Evolutionary conservation across 495 filamentous ascomycete species (phyloP).

Genomic region (Pyronema omphalodes): DNA sequence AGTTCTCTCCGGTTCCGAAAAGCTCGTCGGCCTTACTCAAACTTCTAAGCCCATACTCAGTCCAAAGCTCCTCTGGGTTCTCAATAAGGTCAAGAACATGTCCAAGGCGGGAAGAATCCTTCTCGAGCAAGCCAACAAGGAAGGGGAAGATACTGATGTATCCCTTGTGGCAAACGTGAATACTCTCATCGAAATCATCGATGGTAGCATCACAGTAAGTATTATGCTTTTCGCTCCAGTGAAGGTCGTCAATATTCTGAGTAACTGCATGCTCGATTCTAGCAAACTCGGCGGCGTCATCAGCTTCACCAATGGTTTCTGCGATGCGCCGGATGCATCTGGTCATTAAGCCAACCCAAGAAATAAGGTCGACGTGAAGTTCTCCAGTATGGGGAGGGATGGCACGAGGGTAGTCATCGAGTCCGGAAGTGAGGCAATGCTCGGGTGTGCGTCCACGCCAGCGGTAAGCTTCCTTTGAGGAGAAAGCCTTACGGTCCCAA

Average conservation of each 20-base stretch:
- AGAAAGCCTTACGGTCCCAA: slow-evolving; percentile 77
- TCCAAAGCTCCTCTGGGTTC: slow-evolving; percentile 75
- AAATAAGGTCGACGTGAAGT: slow-evolving; percentile 84
- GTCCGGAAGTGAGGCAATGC: slow-evolving; percentile 78
- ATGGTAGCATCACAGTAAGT: slow-evolving; percentile 92
- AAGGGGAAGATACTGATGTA: slow-evolving; percentile 93
- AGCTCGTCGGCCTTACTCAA: slow-evolving; percentile 65
- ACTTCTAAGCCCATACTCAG: slow-evolving; percentile 65
- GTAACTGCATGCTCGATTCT: slow-evolving; percentile 59
- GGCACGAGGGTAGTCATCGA: slow-evolving; percentile 88
- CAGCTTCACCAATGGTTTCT: slow-evolving; percentile 44
- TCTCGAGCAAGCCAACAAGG: slow-evolving; percentile 55
- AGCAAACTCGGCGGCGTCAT: slow-evolving; percentile 56
- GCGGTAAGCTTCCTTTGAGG: slow-evolving; percentile 74
- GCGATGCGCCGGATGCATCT: slow-evolving; percentile 63
- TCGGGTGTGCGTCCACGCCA: slow-evolving; percentile 81
- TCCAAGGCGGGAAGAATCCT: slow-evolving; percentile 54
- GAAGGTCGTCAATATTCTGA: slow-evolving; percentile 79
- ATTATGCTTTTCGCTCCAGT: slow-evolving; percentile 64
- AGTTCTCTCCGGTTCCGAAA: slow-evolving; percentile 85
- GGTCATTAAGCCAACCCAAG: slow-evolving; percentile 93
- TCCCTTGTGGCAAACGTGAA: slow-evolving; percentile 85
- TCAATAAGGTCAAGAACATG: slow-evolving; percentile 56
- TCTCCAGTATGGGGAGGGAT: slow-evolving; percentile 97
- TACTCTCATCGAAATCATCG: slow-evolving; percentile 82